Evolutionary conservation across 1,139 yeast genomes (phyloP).

Genomic region (Yamadazyma mexicana): DNA sequence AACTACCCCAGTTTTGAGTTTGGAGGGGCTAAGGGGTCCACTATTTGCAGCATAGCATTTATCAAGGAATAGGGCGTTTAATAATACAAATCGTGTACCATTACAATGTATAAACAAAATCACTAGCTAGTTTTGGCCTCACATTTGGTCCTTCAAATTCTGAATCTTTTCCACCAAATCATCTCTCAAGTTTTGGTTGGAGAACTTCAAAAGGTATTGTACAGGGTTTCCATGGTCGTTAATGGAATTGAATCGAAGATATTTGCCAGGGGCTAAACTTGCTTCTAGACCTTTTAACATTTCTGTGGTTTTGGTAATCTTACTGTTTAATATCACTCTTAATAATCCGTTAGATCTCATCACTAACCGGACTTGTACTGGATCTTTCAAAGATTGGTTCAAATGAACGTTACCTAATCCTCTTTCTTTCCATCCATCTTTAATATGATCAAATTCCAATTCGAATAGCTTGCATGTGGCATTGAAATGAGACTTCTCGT

Average conservation of each 20-base stretch:
- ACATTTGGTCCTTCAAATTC: slow-evolving; percentile 27
- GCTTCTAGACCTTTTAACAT: slow-evolving; percentile 81
- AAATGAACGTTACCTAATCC: slow-evolving; percentile 88
- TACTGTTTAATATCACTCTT: slow-evolving; percentile 77
- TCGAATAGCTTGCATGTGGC: slow-evolving; percentile 81
- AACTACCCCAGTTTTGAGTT: slow-evolving; percentile 80
- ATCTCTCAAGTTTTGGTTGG: slow-evolving; percentile 60
- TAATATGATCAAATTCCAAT: slow-evolving; percentile 60
- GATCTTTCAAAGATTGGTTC: slow-evolving; percentile 50
- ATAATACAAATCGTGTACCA: not conserved
- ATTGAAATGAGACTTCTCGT: slow-evolving; percentile 67
- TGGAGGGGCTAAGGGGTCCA: slow-evolving; percentile 85
- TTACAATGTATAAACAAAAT: not conserved
- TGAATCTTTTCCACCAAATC: slow-evolving; percentile 56
- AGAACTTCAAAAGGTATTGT: slow-evolving; percentile 80
- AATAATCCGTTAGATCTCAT: slow-evolving; percentile 91
- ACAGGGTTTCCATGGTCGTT: slow-evolving; percentile 61
- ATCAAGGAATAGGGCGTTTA: slow-evolving; percentile 14
- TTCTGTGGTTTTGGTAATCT: slow-evolving; percentile 57
- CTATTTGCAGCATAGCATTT: slow-evolving; percentile 87
- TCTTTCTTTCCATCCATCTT: slow-evolving; percentile 92
- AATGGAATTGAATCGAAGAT: slow-evolving; percentile 60
- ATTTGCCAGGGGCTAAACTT: slow-evolving; percentile 76
- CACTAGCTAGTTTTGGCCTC: not conserved
- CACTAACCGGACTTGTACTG: slow-evolving; percentile 53